Evolutionary conservation across 2,329 filamentous ascomycete species (phyloP), one percentile per base, ranked within the genome.

Genomic region (Fusarium euwallaceae): DNA sequence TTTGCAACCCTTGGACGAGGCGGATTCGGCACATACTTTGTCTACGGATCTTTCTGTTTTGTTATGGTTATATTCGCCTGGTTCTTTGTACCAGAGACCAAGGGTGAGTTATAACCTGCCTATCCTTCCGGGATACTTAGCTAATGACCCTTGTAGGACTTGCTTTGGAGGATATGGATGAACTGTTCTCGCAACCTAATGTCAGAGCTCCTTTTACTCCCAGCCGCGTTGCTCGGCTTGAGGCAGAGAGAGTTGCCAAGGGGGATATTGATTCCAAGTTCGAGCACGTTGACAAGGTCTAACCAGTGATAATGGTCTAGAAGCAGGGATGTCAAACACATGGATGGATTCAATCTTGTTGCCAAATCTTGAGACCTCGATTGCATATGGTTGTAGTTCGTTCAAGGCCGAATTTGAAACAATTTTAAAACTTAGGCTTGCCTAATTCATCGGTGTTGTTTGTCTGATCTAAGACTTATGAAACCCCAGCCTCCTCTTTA

Each of bases 1-100:
- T 69, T 71, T 48, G 69, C 69, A 14, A 71, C 69, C 9, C 41
- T 66, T 6, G 69, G 69, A 3, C 14, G 29, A 0, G 36, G 59
- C 22, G 66, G 69, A 8, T 71, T 71, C n/a, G 69, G 69, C 17
- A 71, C 69, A 4, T 69, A 71, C 51, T 71, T 71, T 53, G 27
- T 71, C 0, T 69, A 71, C 27, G 69, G 69, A 6, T 71, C 69
- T 4, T 71, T 71, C 11, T 71, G 66, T 22, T 63, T 71, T 11
- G 24, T 29, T 6, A 71, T 71, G 69, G 69, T 63, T 11, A 22
- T 39, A 10, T 59, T 59, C 24, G 55, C 55, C 22, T 59, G 55
- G 55, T 59, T n/a, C 36, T 59, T 59, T 20, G 55, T 59, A 22
- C 55, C 55, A 7, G 55, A 59, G 36, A 41, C 55, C 3, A 59